phyloP scores from a whole-genome alignment of 169 alveolate species.

The Plasmodium fragile region DNA sequence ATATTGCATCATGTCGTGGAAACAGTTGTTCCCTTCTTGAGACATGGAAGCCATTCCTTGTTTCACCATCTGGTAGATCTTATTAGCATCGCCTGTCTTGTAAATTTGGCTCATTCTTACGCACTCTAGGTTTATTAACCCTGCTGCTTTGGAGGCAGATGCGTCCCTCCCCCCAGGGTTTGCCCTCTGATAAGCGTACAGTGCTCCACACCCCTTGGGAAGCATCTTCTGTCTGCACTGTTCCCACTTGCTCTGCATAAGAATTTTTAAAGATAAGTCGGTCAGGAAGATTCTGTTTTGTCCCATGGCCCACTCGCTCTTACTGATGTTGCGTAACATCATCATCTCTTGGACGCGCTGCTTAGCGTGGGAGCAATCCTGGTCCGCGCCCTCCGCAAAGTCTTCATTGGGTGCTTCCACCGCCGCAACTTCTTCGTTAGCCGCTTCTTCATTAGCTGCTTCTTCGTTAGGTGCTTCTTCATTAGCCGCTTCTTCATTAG shows the following conservation, averaged over 20 bases:
- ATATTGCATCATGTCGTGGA: background rate
- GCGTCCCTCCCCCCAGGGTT: background rate
- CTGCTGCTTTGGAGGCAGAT: background rate
- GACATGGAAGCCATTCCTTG: background rate
- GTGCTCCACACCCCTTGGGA: background rate
- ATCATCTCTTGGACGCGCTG: background rate
- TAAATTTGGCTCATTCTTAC: background rate
- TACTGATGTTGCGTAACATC: background rate
- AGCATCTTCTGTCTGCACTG: background rate
- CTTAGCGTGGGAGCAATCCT: background rate
- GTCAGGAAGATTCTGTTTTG: slow-evolving; percentile 1
- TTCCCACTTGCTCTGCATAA: background rate
- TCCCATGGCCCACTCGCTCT: slow-evolving; percentile 32
- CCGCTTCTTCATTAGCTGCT: background rate
- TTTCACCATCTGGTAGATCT: background rate
- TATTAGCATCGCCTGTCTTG: background rate
- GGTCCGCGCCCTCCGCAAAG: background rate
- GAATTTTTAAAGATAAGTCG: background rate
- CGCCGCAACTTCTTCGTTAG: background rate
- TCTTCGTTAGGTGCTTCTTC: background rate
- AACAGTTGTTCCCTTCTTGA: background rate
- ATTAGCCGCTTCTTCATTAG: background rate
- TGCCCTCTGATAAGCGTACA: background rate
- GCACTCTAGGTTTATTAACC: background rate
- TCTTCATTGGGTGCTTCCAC: background rate